These are phyloP conservation scores for Alternaria longipes DNA, from an alignment of 2,329 filamentous ascomycete species.

Conservation along the genomic window DNA sequence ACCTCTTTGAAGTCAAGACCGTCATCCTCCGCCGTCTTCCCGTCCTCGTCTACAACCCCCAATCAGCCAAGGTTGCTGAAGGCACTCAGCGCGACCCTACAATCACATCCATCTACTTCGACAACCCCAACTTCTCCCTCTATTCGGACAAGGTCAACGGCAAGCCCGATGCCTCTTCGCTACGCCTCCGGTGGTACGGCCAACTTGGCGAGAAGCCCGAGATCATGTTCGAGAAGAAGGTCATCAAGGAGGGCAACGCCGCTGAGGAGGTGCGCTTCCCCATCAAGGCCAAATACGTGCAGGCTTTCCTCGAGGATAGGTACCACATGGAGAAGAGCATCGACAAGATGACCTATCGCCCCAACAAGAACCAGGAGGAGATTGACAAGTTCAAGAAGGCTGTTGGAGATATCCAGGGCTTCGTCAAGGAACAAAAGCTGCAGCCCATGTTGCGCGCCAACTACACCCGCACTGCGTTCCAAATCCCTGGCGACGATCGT, in stretches of 20 bases:
- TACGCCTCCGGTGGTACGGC: constrained; percentile 92
- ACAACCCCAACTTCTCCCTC: constrained; percentile 83
- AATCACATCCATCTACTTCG: constrained; percentile 96
- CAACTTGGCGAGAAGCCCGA: constrained; percentile 80
- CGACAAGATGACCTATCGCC: constrained; percentile 81
- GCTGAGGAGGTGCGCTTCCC: constrained; percentile 82
- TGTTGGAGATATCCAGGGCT: constrained; percentile 79
- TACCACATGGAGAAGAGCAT: constrained; percentile 93
- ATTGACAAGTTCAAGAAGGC: constrained; percentile 75
- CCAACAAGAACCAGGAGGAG: constrained; percentile 71
- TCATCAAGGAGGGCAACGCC: constrained; percentile 75
- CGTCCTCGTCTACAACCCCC: constrained; percentile 90
- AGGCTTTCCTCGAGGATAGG: constrained; percentile 83
- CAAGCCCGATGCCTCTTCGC: constrained; percentile 77
- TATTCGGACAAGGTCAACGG: constrained; percentile 87
- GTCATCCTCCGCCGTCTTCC: constrained; percentile 90
- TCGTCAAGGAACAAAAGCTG: constrained; percentile 79
- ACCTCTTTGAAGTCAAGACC: constrained; percentile 96
- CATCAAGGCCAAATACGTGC: constrained; percentile 94
- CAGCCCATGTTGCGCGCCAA: constrained; percentile 90
- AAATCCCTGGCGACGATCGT: constrained; percentile 90
- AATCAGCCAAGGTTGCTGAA: constrained; percentile 82
- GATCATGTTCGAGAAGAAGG: constrained; percentile 90
- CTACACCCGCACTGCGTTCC: constrained; percentile 93
- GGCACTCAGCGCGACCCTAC: constrained; percentile 81